phyloP scores from a whole-genome alignment of 2,329 filamentous ascomycete species.

The Fusarium anguioides region DNA sequence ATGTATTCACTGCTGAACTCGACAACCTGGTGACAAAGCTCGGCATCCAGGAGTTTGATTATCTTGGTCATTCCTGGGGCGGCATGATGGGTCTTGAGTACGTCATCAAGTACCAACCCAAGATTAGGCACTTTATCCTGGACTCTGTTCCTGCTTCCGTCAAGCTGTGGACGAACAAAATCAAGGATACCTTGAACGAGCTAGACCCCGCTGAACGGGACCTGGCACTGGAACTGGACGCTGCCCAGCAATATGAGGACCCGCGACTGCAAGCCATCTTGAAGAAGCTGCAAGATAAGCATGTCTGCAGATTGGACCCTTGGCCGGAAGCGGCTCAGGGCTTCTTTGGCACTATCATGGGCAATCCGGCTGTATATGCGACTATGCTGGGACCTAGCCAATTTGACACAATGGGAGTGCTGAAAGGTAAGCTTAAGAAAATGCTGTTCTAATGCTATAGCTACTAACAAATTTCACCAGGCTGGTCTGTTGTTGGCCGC shows the following conservation, averaged over 20 bases:
- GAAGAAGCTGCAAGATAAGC: slow-evolving; percentile 7
- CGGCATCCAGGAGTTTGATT: slow-evolving; percentile 6
- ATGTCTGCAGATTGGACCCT: slow-evolving; percentile 6
- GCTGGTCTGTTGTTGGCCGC: slow-evolving; percentile 4
- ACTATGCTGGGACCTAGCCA: slow-evolving; percentile 9
- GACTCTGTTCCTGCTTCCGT: slow-evolving; percentile 9
- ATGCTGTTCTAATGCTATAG: neutral
- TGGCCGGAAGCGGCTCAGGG: neutral
- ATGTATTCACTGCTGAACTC: slow-evolving; percentile 5
- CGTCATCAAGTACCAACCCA: slow-evolving; percentile 2
- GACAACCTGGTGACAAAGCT: slow-evolving; percentile 8
- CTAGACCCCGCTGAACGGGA: neutral
- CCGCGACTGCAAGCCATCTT: neutral
- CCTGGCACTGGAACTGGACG: neutral
- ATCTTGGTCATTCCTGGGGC: slow-evolving; percentile 9
- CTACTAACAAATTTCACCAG: neutral
- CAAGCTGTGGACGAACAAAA: slow-evolving; percentile 1
- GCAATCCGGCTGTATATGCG: slow-evolving; percentile 4
- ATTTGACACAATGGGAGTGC: neutral
- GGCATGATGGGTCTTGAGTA: slow-evolving; percentile 7
- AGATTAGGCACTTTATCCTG: slow-evolving; percentile 1
- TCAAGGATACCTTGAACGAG: slow-evolving; percentile 9
- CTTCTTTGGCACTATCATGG: neutral
- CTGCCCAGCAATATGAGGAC: slow-evolving; percentile 1
- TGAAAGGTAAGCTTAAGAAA: neutral